Base-by-base conservation (phyloP, 176 grass and related monocot genomes). In the Oryza nivara region DNA sequence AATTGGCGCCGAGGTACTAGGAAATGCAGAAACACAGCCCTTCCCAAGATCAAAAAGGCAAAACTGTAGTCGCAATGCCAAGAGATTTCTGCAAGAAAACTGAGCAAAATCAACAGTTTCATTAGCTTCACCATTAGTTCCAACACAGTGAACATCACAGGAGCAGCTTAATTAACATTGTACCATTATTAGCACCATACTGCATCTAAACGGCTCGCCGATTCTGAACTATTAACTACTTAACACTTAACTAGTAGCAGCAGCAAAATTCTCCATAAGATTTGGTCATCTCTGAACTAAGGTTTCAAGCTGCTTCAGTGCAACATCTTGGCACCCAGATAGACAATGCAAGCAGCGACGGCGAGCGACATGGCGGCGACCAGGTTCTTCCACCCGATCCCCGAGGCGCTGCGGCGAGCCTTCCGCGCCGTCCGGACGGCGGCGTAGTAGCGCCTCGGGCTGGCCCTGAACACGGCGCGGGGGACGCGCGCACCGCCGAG, bases 391-490 rank as follows among this genome's bases (percentile, higher is more conserved):
- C 76, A 81, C 7, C 30, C 15, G 22, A 5, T 11, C 1, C 26
- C 19, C 8, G 10, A 22, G 6, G 10, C 25, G 40, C 22, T 2
- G 1, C 84, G 74, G 1, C 9, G 52, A 35, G 63, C 80, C 74
- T 28, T 87, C 7, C 3, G 5, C 2, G n/a, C 68, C 0, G 25
- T n/a, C 49, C 84, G 32, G 20, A 82, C 67, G 67, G 78, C 0
- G 45, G 74, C 78, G 74, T 44, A 86, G 88, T 90, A 82, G 1
- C 20, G 17, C 83, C 3, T 86, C 30, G 73, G 83, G 68, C 2
- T 78, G 25, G 68, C 65, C 44, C 54, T 1, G 84, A 90, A 86
- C 66, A 68, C 30, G 58, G 54, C 83, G 32, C 88, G 79, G 0
- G 73, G 74, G 17, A 86, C 14, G 32, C 79, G 83, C 23, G 46